A percentile compares a stretch with the other conserved stretches of the same genome.
Evolutionary conservation across 768 basidiomycete genomes (phyloP).

Genomic region (Mrakia frigida): DNA sequence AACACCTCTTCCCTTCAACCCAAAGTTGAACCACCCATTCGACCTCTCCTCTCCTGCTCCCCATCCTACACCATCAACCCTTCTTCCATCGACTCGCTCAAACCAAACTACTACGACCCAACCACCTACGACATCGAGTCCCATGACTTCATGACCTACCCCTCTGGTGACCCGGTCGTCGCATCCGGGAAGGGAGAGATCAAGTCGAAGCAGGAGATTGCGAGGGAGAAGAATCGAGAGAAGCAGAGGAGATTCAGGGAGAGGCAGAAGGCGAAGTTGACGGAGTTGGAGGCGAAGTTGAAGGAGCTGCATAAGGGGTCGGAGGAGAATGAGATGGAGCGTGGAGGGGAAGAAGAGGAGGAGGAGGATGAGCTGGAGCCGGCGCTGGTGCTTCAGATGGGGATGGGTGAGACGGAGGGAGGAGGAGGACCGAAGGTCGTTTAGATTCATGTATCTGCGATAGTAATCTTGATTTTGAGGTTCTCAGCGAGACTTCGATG

Average conservation of each 20-base stretch:
- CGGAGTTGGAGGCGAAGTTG: constrained; percentile 4
- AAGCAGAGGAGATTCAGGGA: constrained; percentile 6
- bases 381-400: no score
- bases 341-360: not conserved
- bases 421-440: no score
- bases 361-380: not conserved
- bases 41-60: no score
- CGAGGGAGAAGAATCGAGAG: constrained; percentile 14
- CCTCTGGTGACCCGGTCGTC: not conserved
- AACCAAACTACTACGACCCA: constrained; percentile 15
- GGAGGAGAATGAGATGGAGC: not conserved
- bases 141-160: not conserved
- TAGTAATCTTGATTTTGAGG: no score
- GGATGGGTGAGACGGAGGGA: no score
- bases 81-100: not conserved
- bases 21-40: no score
- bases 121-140: not conserved
- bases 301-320: not conserved
- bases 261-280: constrained; percentile 5
- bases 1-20: not conserved
- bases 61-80: not conserved
- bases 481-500: no score
- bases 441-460: no score
- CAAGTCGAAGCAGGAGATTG: constrained; percentile 9
- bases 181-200: not conserved